A percentile compares a stretch with the other conserved stretches of the same genome.
Conservation (phyloP, 2,329 filamentous ascomycete genomes). For the Phyllachora maydis region DNA sequence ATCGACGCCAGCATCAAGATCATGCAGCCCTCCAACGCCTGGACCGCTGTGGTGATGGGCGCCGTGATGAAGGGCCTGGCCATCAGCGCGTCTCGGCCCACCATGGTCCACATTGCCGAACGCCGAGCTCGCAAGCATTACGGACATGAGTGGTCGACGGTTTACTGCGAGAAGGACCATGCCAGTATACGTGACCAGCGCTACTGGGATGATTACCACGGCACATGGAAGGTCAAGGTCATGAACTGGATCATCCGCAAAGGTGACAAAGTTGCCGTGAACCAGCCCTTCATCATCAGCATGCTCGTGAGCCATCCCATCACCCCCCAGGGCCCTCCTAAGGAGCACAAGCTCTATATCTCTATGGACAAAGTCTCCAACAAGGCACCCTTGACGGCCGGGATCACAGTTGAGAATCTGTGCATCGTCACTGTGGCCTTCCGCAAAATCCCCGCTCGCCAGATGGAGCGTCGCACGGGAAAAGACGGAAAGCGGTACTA, state of each 20-base stretch:
- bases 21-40: slow-evolving; percentile 24
- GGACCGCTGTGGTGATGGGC: slow-evolving; percentile 27
- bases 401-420: slow-evolving; percentile 14
- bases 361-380: slow-evolving; percentile 11
- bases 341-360: slow-evolving; percentile 14
- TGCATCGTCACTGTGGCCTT: slow-evolving; percentile 18
- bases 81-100: slow-evolving; percentile 12
- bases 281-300: slow-evolving; percentile 13
- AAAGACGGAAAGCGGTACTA: slow-evolving; percentile 17
- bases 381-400: slow-evolving; percentile 12
- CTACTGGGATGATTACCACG: slow-evolving; percentile 15
- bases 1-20: slow-evolving; percentile 16
- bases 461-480: slow-evolving; percentile 12
- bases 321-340: slow-evolving; percentile 11
- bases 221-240: slow-evolving; percentile 14
- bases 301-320: slow-evolving; percentile 13
- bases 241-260: slow-evolving; percentile 22
- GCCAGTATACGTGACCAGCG: slow-evolving; percentile 10
- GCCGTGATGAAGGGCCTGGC: slow-evolving; percentile 27
- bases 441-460: slow-evolving; percentile 16
- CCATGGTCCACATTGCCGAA: slow-evolving; percentile 16
- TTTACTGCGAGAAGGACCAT: slow-evolving; percentile 12
- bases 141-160: slow-evolving; percentile 13
- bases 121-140: slow-evolving; percentile 22
- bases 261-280: slow-evolving; percentile 17